Base-by-base conservation (phyloP, 1,284 basidiomycete species). In the Puccinia coronata region DNA sequence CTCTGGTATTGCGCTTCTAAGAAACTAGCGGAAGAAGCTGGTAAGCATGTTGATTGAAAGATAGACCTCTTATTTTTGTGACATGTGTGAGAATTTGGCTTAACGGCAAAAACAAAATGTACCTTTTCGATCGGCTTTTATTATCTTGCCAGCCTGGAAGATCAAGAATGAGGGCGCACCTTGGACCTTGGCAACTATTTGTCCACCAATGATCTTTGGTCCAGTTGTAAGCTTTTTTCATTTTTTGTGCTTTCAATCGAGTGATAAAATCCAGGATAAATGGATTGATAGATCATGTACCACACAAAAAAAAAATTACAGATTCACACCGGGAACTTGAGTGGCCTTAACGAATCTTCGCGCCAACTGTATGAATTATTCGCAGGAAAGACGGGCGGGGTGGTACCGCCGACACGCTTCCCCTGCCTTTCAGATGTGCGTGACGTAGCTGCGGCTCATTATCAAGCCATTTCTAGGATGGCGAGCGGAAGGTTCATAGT, bases 171-270 rank as follows among this genome's bases (percentile, higher is more conserved):
- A 91, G 83, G 89, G 90, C 25, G 55, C 74, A 11, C 82, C 84
- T 0, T 92, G 89, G 88, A 90, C 91, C 82, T 85, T 91, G 36
- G 88, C 88, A 14, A 87, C 88, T 0, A 86, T 92, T 82, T 88
- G 89, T 84, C 91, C 91, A 16, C 87, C 87, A 9, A 82, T 86
- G 25, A 90, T 91, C 57, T 78, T 87, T 65, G 74, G 74, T 34
- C 74, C 74, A 61, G 72, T 74, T 1, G 72, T 74, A 43, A 41
- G 72, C 25, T 23, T 67, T 25, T 36, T 34, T 31, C 43, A n/a
- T n/a, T n/a, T n/a, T 43, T 14, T 31, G 2, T 59, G 23, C 41
- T 53, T 53, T 25, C 14, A 43, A 9, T 41, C 25, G 16, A 14
- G 57, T 0, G 31, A 31, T 61, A n/a, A n/a, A n/a, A n/a, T 31